Conservation (phyloP, 78 protist genomes). For the Dictyostelium discoideum region DNA sequence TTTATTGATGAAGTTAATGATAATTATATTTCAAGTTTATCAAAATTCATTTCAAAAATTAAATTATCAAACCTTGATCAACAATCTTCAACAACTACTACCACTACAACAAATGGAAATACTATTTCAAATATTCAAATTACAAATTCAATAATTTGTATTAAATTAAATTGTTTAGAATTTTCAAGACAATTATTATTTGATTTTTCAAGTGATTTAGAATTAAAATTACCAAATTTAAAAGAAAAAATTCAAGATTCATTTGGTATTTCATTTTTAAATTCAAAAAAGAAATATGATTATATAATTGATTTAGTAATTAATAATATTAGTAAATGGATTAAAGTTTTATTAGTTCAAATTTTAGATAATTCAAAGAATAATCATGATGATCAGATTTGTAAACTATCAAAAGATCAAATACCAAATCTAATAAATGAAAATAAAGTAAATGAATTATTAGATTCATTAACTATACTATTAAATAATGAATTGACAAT, state of each 20-base stretch:
- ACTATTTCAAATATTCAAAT: neutral
- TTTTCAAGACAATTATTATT: constrained; percentile 37
- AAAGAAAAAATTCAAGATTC: neutral
- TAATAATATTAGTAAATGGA: constrained; percentile 27
- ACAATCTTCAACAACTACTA: neutral
- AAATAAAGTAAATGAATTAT: neutral
- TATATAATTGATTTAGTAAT: constrained; percentile 41
- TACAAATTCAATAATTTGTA: constrained; percentile 19
- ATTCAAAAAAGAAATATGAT: constrained; percentile 11
- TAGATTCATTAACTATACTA: neutral
- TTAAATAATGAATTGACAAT: constrained; percentile 36
- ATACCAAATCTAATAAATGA: neutral
- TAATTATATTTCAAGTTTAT: neutral
- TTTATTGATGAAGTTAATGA: constrained; percentile 17
- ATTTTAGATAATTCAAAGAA: neutral
- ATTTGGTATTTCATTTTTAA: neutral
- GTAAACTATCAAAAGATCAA: neutral
- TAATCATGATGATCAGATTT: neutral
- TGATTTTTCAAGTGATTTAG: constrained; percentile 6
- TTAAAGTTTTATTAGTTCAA: neutral
- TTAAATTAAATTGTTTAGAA: constrained; percentile 43
- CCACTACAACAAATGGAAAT: neutral
- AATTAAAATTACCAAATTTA: neutral
- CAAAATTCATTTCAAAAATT: constrained; percentile 1
- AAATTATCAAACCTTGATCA: neutral